A percentile compares a stretch with the other conserved stretches of the same genome.
phyloP scores from a whole-genome alignment of 768 basidiomycete species.

The Leccinum sublutescens region DNA sequence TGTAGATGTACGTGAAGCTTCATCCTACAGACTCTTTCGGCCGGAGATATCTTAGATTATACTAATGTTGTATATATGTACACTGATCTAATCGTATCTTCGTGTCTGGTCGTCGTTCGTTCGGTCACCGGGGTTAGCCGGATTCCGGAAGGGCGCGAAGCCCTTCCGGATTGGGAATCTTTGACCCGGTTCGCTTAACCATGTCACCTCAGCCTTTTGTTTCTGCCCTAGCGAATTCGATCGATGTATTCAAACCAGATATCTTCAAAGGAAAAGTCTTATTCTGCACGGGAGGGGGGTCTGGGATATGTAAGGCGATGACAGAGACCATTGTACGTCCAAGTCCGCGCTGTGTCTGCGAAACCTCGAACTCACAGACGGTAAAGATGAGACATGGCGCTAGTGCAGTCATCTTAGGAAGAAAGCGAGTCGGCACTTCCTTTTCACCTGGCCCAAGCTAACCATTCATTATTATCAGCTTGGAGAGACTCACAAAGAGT shows the following conservation, averaged over 20 bases:
- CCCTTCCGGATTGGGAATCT: no score
- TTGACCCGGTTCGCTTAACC: background rate
- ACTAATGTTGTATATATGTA: conserved; percentile 24
- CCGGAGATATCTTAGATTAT: conserved; percentile 20
- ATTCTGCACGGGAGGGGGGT: conserved; percentile 89
- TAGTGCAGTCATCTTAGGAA: conserved; percentile 76
- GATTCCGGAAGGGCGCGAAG: no score
- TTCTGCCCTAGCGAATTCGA: conserved; percentile 51
- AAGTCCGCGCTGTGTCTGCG: background rate
- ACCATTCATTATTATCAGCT: conserved; percentile 37
- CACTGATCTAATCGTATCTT: conserved; percentile 15
- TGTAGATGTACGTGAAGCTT: background rate
- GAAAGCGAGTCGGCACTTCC: conserved; percentile 58
- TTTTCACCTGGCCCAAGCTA: background rate
- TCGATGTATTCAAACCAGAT: conserved; percentile 67
- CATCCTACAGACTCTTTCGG: background rate
- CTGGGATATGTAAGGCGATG: conserved; percentile 91
- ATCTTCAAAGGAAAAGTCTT: conserved; percentile 90
- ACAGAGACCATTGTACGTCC: conserved; percentile 72
- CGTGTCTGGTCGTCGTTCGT: background rate
- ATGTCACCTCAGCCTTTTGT: conserved; percentile 43
- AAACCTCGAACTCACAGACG: conserved; percentile 6
- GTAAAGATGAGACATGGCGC: conserved; percentile 81
- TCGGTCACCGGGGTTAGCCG: no score
- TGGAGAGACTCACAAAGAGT: conserved; percentile 65